phyloP scores from a whole-genome alignment of 768 basidiomycete species.

The Lactifluus pinguis region DNA sequence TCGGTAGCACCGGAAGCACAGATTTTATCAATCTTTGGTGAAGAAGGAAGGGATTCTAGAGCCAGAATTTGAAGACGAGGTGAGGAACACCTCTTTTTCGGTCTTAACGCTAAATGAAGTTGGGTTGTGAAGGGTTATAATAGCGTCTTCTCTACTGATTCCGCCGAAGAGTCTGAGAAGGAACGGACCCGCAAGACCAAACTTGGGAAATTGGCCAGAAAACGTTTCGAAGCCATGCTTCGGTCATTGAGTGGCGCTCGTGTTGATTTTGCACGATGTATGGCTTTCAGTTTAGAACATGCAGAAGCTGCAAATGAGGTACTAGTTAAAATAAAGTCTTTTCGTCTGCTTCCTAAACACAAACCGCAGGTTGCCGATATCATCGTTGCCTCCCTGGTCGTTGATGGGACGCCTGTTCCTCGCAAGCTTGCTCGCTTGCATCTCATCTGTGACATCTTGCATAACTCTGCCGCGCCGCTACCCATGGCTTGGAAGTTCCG shows the following conservation, averaged over 20 bases:
- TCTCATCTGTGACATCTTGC: conserved; percentile 94
- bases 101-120: background rate
- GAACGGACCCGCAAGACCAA: conserved; percentile 70
- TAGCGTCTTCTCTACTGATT: conserved; percentile 85
- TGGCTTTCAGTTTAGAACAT: conserved; percentile 96
- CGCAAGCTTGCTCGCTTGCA: conserved; percentile 93
- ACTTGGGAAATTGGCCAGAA: conserved; percentile 71
- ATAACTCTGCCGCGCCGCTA: conserved; percentile 89
- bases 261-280: conserved; percentile 87
- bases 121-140: conserved; percentile 58
- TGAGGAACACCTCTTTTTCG: conserved; percentile 18
- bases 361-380: conserved; percentile 70
- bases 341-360: background rate
- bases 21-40: conserved; percentile 60
- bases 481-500: conserved; percentile 98
- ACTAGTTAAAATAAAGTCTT: conserved; percentile 12
- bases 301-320: conserved; percentile 95
- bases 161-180: conserved; percentile 86
- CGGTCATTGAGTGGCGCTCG: conserved; percentile 77
- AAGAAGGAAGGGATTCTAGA: conserved; percentile 46
- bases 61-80: conserved; percentile 79
- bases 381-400: conserved; percentile 78
- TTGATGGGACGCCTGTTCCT: conserved; percentile 94
- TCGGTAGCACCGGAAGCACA: conserved; percentile 58
- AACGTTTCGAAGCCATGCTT: conserved; percentile 85